phyloP scores from a whole-genome alignment of 1,284 basidiomycete species.

The Trichosporon inkin region DNA sequence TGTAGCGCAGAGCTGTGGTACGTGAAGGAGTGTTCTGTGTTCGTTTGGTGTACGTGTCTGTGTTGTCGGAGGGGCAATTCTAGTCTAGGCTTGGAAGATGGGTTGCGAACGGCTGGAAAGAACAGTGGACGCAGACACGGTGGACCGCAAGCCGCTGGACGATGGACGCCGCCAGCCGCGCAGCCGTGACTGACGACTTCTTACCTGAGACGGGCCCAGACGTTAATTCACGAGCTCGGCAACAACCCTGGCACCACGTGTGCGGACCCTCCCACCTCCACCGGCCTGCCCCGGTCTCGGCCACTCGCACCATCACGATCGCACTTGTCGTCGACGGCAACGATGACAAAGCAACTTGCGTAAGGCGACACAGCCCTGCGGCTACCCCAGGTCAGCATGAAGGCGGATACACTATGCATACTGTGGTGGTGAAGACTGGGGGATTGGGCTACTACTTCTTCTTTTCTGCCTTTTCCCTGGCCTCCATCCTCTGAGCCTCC shows the following conservation, averaged over 20 bases:
- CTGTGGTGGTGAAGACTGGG: too few relatives aligned
- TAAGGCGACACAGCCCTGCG: too few relatives aligned
- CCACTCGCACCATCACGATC: neutral
- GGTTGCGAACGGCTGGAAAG: neutral
- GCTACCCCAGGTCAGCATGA: too few relatives aligned
- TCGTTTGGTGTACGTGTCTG: neutral
- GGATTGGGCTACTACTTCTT: neutral
- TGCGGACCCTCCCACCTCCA: neutral
- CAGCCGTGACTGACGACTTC: too few relatives aligned
- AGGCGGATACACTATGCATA: too few relatives aligned
- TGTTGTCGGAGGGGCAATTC: neutral
- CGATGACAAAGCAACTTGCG: too few relatives aligned
- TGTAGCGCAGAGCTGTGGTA: too few relatives aligned
- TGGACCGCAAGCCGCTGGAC: neutral
- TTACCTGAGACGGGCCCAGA: conserved; percentile 3
- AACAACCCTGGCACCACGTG: neutral
- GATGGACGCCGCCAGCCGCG: neutral
- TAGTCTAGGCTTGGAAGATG: neutral
- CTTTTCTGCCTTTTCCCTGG: neutral
- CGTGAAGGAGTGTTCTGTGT: too few relatives aligned
- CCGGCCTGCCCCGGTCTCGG: neutral
- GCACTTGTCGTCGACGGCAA: too few relatives aligned
- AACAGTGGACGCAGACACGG: neutral
- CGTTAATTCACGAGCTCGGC: neutral
- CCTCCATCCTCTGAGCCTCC: neutral